Base-by-base conservation (phyloP, 306 rosid species). In the Lathyrus tuberosus region DNA sequence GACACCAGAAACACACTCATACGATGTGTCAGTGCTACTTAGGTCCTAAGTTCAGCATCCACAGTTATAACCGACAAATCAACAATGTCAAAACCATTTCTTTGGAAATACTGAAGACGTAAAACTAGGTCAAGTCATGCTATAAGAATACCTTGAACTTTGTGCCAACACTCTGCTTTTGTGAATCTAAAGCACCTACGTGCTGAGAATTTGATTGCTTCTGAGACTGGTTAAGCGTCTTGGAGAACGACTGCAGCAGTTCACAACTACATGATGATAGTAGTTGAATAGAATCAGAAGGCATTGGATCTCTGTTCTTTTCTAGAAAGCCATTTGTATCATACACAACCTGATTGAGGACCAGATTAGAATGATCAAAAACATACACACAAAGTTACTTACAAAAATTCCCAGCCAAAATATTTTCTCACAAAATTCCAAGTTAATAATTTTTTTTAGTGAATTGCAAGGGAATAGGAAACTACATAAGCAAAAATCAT, bases 311-410 rank as follows among this genome's bases (percentile, higher is more conserved):
- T 83, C 97, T 84, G 76, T 87, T 95, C 87, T 91, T 91, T 65
- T 86, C 96, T 79, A 89, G 78, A 79, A 95, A 95, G 38, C 97
- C 96, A 51, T 73, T 79, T 58, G 96, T 89, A 64, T 91, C 97
- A 63, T 95, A 95, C 22, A 79, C 51, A 53, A 95, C 97, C 99
- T 95, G 79, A 71, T 61, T 46, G 59, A 69, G 57, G 41, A 69
- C 70, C 53, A 76, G 47, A 67, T 74, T 64, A 80, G 79, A 62
- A 62, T 20, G 69, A 68, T 65, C 56, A 56, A n/a, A 67, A 73
- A 53, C 47, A 54, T 52, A 58, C 52, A 53, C 57, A 67, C 14
- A 56, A 73, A 62, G 41, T 24, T 48, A 33, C 35, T 13, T 20
- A 10, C 7, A n/a, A 47, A 67, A 38, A 53, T 5, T 15, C 46